phyloP scores from a whole-genome alignment of 1,139 yeast species.

The Candida albicans region DNA sequence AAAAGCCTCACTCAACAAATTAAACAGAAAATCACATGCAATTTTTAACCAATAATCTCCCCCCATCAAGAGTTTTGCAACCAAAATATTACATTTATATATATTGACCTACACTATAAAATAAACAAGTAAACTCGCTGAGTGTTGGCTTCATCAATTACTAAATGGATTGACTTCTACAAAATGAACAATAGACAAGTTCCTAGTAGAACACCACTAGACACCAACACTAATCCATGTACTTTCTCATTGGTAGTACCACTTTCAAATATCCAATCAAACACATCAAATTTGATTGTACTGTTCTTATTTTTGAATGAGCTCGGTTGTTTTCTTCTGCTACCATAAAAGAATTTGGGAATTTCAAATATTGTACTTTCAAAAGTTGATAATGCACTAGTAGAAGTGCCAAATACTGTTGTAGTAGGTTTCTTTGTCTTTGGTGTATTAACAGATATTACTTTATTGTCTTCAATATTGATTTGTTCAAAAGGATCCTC shows the following conservation, averaged over 20 bases:
- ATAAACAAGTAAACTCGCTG: not conserved
- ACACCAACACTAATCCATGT: not conserved
- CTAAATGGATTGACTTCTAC: not conserved
- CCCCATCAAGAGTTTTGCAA: not conserved
- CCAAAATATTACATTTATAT: not conserved
- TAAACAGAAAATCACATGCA: not conserved
- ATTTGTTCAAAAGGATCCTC: constrained; percentile 2
- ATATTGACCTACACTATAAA: not conserved
- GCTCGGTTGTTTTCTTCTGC: not conserved
- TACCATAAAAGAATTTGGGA: not conserved
- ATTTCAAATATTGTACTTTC: not conserved
- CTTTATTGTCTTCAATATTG: not conserved
- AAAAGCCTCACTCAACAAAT: not conserved
- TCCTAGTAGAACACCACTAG: not conserved
- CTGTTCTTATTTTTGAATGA: not conserved
- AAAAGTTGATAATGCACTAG: not conserved
- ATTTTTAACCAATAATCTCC: not conserved
- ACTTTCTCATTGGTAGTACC: not conserved
- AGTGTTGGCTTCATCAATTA: not conserved
- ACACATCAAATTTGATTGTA: constrained; percentile 6
- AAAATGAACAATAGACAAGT: constrained; percentile 1
- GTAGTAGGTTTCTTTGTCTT: too few species aligned
- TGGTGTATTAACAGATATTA: too few species aligned
- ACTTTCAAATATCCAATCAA: constrained; percentile 7
- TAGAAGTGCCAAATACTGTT: not conserved